Evolutionary conservation across 2,329 filamentous ascomycete genomes (phyloP).

Genomic region (Arthrobotrys iridis): DNA sequence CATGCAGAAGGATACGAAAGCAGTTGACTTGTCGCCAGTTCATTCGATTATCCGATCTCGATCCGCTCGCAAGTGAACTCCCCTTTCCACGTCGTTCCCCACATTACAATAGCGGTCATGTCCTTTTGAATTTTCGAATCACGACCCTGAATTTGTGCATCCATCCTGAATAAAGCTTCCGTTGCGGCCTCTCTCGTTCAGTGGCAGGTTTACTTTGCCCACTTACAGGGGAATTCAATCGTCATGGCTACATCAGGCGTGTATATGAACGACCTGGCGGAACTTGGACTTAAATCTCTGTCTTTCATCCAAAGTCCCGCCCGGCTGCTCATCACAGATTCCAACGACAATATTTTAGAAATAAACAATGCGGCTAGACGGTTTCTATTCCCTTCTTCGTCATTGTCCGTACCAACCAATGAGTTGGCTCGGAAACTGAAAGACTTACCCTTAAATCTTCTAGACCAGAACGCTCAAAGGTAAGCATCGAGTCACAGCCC

Average conservation of each 20-base stretch:
- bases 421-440: constrained; percentile 14
- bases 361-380: constrained; percentile 39
- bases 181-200: constrained; percentile 14
- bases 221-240: constrained; percentile 16
- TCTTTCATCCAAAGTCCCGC: constrained; percentile 41
- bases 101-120: constrained; percentile 26
- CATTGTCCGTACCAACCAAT: constrained; percentile 5
- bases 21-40: constrained; percentile 53
- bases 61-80: constrained; percentile 33
- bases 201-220: constrained; percentile 22
- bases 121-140: constrained; percentile 37
- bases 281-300: constrained; percentile 48
- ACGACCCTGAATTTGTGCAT: constrained; percentile 15
- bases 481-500: constrained; percentile 17
- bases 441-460: constrained; percentile 38
- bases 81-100: constrained; percentile 31
- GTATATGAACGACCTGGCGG: constrained; percentile 35
- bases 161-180: constrained; percentile 9
- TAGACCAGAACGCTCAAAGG: constrained; percentile 39
- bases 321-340: constrained; percentile 36
- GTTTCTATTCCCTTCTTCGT: constrained; percentile 35
- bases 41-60: constrained; percentile 49
- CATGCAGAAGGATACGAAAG: constrained; percentile 45
- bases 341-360: constrained; percentile 29
- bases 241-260: constrained; percentile 34